Evolutionary conservation across 1,139 yeast species (phyloP).

Genomic region (Yamadazyma triangularis): DNA sequence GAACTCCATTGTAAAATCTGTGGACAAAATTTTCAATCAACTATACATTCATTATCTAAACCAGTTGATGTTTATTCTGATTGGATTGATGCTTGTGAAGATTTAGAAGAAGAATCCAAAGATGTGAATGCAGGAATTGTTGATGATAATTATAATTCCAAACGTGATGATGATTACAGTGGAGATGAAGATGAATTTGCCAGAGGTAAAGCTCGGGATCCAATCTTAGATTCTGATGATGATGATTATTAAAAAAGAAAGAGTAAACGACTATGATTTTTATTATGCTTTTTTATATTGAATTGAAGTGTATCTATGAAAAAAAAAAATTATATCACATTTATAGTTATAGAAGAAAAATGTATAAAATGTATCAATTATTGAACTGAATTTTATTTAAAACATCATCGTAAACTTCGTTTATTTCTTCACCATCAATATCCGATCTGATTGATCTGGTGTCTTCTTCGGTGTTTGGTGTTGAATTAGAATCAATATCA

Average conservation of each 20-base stretch:
- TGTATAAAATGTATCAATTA: too few species aligned
- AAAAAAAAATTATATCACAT: too few species aligned
- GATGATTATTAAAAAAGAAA: slow-evolving; percentile 15
- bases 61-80: slow-evolving; percentile 96
- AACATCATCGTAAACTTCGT: slow-evolving; percentile 14
- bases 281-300: too few species aligned
- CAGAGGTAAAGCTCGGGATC: slow-evolving; percentile 11
- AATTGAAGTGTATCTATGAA: too few species aligned
- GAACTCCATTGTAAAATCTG: slow-evolving; percentile 87
- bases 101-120: slow-evolving; percentile 68
- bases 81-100: slow-evolving; percentile 99
- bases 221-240: slow-evolving; percentile 24
- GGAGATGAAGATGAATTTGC: slow-evolving; percentile 12
- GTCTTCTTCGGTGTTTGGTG: slow-evolving; percentile 1
- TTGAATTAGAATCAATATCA: background rate
- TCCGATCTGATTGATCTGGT: slow-evolving; percentile 1
- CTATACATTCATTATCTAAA: slow-evolving; percentile 75
- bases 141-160: slow-evolving; percentile 28
- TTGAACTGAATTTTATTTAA: slow-evolving; percentile 6
- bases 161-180: slow-evolving; percentile 34
- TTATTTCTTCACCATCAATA: slow-evolving; percentile 9
- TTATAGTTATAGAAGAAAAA: too few species aligned
- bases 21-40: slow-evolving; percentile 90
- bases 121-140: slow-evolving; percentile 20
- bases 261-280: slow-evolving; percentile 1